Percentiles rank a stretch among this genome's conserved stretches.
Evolutionary conservation across 2,329 filamentous ascomycete genomes (phyloP).

Genomic region (Pyrenophora tritici-repentis): DNA sequence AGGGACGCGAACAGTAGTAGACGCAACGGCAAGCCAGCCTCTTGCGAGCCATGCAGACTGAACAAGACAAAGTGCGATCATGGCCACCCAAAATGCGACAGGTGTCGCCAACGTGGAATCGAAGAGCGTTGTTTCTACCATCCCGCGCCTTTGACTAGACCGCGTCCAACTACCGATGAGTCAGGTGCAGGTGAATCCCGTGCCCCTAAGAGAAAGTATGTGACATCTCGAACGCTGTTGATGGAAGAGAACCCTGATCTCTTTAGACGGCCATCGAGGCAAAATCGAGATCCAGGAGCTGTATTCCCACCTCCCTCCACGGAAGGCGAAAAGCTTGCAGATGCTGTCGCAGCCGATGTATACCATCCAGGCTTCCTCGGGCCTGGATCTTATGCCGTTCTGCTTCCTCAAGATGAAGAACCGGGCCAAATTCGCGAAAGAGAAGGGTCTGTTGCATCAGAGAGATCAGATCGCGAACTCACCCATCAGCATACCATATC

Average conservation of each 20-base stretch:
- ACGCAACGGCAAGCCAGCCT: constrained; percentile 42
- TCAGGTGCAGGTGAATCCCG: constrained; percentile 21
- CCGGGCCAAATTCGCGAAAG: constrained; percentile 20
- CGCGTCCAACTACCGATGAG: constrained; percentile 18
- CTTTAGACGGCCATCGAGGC: constrained; percentile 25
- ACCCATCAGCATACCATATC: constrained; percentile 38
- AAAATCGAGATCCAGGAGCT: constrained; percentile 9
- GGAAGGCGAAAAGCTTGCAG: constrained; percentile 31
- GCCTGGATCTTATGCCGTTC: constrained; percentile 40
- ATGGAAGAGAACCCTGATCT: constrained; percentile 1
- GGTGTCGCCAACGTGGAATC: constrained; percentile 41
- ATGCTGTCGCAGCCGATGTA: constrained; percentile 40
- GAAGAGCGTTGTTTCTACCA: constrained; percentile 44
- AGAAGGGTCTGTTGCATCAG: constrained; percentile 31
- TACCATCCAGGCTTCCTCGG: constrained; percentile 43
- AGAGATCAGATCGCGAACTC: constrained; percentile 34
- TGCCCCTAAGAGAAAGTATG: constrained; percentile 37
- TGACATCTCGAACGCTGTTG: neutral
- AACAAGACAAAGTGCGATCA: constrained; percentile 45
- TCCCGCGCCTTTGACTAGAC: constrained; percentile 43
- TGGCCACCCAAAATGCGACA: constrained; percentile 37
- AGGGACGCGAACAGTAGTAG: constrained; percentile 35
- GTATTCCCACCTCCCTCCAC: constrained; percentile 19
- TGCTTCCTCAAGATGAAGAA: constrained; percentile 36
- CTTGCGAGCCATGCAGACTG: constrained; percentile 41